phyloP scores from a whole-genome alignment of 2,329 filamentous ascomycete genomes.

The Dendrostoma leiphaemia region DNA sequence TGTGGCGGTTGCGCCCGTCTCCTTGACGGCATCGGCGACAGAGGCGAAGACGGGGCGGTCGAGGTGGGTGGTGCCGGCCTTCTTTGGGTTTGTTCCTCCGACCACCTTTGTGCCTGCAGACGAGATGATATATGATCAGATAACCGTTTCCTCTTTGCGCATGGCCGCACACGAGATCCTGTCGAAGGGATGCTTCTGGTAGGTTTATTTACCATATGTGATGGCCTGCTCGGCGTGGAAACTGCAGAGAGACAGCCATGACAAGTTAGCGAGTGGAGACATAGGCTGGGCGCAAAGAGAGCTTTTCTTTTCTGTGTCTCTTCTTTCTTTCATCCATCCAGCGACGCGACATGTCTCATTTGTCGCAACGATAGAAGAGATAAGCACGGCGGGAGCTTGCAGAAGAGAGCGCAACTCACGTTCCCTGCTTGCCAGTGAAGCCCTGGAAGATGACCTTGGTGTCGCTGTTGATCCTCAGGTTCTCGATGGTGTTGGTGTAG shows the following conservation, averaged over 20 bases:
- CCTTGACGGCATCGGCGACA: constrained; percentile 83
- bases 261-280: constrained; percentile 29
- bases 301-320: not conserved
- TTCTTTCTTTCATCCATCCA: not conserved
- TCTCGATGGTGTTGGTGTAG: constrained; percentile 73
- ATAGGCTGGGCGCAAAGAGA: not conserved
- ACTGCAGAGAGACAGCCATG: constrained; percentile 46
- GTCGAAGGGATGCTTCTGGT: not conserved
- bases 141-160: too few relatives aligned
- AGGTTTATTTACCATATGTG: constrained; percentile 81
- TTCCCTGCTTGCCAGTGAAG: constrained; percentile 96
- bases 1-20: constrained; percentile 86
- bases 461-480: constrained; percentile 88
- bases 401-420: constrained; percentile 58
- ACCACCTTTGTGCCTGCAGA: constrained; percentile 86
- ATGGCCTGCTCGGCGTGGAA: constrained; percentile 98
- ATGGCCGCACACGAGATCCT: not conserved
- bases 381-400: constrained; percentile 12
- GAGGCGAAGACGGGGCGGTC: constrained; percentile 90
- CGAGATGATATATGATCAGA: constrained; percentile 13
- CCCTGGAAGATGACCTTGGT: constrained; percentile 97
- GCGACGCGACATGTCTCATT: not conserved
- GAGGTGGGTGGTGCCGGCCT: constrained; percentile 87
- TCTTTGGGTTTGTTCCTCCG: constrained; percentile 98
- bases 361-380: too few relatives aligned